A percentile compares a stretch with the other conserved stretches of the same genome.
phyloP scores from a whole-genome alignment of 306 rosid species.

The Heteromeles arbutifolia region DNA sequence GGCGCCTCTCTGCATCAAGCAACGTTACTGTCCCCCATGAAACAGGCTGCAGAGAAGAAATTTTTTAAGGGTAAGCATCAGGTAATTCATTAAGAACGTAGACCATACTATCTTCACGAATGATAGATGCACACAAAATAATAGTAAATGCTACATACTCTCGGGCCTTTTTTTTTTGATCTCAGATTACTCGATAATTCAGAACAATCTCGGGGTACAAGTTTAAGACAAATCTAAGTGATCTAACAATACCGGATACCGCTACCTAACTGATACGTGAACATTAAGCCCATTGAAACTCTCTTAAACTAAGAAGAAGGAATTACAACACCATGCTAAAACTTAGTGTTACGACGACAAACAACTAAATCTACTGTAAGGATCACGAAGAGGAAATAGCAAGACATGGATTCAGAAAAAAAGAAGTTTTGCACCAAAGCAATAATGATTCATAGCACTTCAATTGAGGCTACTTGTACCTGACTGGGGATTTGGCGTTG shows the following conservation, averaged over 20 bases:
- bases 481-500: slow-evolving; percentile 70
- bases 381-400: not conserved
- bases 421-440: not conserved
- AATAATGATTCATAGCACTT: not conserved
- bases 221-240: not conserved
- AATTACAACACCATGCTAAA: not conserved
- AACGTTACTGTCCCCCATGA: slow-evolving; percentile 76
- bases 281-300: not conserved
- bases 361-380: not conserved
- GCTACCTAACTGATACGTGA: not conserved
- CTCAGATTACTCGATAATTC: too few species aligned
- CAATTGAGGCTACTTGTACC: slow-evolving; percentile 28
- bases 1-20: slow-evolving; percentile 89
- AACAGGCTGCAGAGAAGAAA: slow-evolving; percentile 43
- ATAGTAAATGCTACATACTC: too few species aligned
- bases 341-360: not conserved
- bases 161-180: too few species aligned
- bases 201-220: not conserved
- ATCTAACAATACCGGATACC: not conserved
- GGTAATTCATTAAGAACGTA: not conserved
- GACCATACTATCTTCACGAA: too few species aligned
- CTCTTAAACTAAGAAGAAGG: not conserved
- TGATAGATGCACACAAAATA: not conserved
- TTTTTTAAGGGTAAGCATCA: not conserved
- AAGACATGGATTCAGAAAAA: not conserved